Conservation (phyloP, 768 basidiomycete genomes). For the Pleurotus citrinopileatus region DNA sequence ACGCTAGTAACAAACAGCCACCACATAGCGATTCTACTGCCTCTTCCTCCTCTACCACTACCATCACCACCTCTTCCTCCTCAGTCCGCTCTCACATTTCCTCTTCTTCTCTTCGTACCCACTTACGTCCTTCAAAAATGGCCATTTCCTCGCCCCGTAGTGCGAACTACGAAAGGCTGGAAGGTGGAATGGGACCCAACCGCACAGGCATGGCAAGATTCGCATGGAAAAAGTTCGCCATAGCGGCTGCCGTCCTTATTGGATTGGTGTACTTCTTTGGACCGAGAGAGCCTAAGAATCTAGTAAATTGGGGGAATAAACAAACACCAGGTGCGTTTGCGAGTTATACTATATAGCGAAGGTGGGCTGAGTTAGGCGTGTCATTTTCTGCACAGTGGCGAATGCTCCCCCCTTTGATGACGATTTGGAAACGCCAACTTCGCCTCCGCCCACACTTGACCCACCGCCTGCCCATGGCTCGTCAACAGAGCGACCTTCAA, state of each 20-base stretch:
- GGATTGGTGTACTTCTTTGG: conserved; percentile 67
- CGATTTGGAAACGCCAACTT: not conserved
- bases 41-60: conserved; percentile 1
- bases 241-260: conserved; percentile 55
- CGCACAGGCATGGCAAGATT: conserved; percentile 26
- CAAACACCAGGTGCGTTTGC: not conserved
- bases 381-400: too few relatives aligned
- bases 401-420: not conserved
- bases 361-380: not conserved
- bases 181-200: conserved; percentile 46
- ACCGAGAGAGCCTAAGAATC: conserved; percentile 31
- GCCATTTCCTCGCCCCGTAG: conserved; percentile 24
- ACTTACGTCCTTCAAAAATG: conserved; percentile 7
- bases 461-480: not conserved
- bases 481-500: conserved; percentile 3
- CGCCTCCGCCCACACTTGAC: not conserved
- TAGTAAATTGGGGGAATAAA: conserved; percentile 2
- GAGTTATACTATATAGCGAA: not conserved
- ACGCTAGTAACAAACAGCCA: not conserved
- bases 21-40: not conserved
- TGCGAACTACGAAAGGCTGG: conserved; percentile 28
- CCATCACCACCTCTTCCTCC: not conserved
- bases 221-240: conserved; percentile 66
- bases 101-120: not conserved
- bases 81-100: conserved; percentile 1